A percentile compares a stretch with the other conserved stretches of the same genome.
These are phyloP conservation scores for Eucalyptus microcorys DNA, from an alignment of 345 rosid genomes.

Conservation along the genomic window DNA sequence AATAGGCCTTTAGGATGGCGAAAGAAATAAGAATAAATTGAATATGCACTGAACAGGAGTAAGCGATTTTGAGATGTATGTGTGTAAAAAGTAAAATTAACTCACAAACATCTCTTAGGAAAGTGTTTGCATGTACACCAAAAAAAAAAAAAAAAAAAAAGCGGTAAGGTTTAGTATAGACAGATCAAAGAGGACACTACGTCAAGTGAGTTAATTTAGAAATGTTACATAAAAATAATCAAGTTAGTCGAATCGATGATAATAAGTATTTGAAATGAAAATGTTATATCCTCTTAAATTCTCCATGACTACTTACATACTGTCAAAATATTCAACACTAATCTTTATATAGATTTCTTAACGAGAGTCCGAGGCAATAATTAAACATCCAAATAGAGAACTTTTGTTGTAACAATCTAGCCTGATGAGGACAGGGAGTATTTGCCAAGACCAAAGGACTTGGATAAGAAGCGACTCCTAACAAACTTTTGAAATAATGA, in stretches of 20 bases:
- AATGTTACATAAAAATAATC: not conserved
- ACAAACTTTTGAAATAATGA: not conserved
- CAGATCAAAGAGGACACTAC: too few relatives aligned
- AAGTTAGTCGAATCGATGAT: not conserved
- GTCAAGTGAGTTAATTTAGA: too few relatives aligned
- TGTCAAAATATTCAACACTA: not conserved
- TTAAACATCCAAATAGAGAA: not conserved
- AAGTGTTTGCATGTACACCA: too few relatives aligned
- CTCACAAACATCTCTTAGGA: too few relatives aligned
- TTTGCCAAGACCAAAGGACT: not conserved
- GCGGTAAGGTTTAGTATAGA: fast-evolving
- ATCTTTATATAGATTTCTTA: not conserved
- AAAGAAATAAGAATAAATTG: too few relatives aligned
- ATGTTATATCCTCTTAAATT: not conserved
- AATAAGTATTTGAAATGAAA: not conserved
- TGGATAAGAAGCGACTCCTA: not conserved
- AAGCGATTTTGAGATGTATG: too few relatives aligned
- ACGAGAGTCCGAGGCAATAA: not conserved
- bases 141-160: too few relatives aligned
- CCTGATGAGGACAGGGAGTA: fast-evolving
- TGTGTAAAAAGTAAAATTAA: too few relatives aligned
- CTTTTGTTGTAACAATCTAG: not conserved
- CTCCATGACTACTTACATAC: not conserved
- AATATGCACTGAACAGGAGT: too few relatives aligned
- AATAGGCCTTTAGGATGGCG: too few relatives aligned